phyloP scores from a whole-genome alignment of 495 filamentous ascomycete genomes.

The Lasiosphaeris hirsuta region DNA sequence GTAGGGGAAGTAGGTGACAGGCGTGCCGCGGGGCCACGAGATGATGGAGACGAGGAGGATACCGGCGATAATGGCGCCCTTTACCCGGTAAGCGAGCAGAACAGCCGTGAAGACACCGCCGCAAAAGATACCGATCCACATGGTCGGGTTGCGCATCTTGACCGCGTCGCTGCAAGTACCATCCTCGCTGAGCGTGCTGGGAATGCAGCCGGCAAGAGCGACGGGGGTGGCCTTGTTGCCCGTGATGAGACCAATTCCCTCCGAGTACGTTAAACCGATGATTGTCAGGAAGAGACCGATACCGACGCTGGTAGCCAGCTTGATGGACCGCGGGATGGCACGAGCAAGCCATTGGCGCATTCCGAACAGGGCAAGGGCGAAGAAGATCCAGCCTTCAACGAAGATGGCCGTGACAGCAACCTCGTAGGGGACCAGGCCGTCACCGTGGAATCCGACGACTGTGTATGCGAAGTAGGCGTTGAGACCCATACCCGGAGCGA shows the following conservation, averaged over 20 bases:
- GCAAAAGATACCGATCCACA: slow-evolving; percentile 84
- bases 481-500: slow-evolving; percentile 80
- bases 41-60: slow-evolving; percentile 80
- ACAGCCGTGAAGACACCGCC: slow-evolving; percentile 72
- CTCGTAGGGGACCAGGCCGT: slow-evolving; percentile 61
- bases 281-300: slow-evolving; percentile 78
- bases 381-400: slow-evolving; percentile 75
- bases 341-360: slow-evolving; percentile 81
- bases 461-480: slow-evolving; percentile 85
- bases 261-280: slow-evolving; percentile 74
- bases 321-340: slow-evolving; percentile 72
- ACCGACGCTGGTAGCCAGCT: slow-evolving; percentile 77
- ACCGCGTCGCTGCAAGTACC: slow-evolving; percentile 50
- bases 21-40: slow-evolving; percentile 71
- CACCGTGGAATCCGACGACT: slow-evolving; percentile 71
- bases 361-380: slow-evolving; percentile 64
- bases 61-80: slow-evolving; percentile 75
- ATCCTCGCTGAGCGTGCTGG: slow-evolving; percentile 25
- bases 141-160: slow-evolving; percentile 72
- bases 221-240: slow-evolving; percentile 58
- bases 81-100: slow-evolving; percentile 78
- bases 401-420: slow-evolving; percentile 78
- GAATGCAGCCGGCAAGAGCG: slow-evolving; percentile 63
- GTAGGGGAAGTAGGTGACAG: slow-evolving; percentile 75
- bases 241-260: slow-evolving; percentile 71